Percentiles rank a stretch among this genome's conserved stretches.
Evolutionary conservation across 805 yeast species (phyloP).

Genomic region (Starmerella vaccinii): DNA sequence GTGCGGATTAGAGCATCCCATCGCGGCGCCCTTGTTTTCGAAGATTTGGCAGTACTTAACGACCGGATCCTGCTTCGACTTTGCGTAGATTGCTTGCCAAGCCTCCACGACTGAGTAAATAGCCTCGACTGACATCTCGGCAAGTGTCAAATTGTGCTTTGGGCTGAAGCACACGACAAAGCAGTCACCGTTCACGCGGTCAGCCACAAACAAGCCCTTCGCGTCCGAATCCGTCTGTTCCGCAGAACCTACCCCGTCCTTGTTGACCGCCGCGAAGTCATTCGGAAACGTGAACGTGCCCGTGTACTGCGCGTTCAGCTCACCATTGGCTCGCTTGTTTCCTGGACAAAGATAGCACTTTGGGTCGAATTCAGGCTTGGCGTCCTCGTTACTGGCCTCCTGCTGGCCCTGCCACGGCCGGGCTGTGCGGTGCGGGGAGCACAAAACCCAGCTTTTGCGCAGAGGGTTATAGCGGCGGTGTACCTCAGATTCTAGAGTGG

Average conservation of each 20-base stretch:
- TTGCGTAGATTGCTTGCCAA: slow-evolving; percentile 47
- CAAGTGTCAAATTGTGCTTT: slow-evolving; percentile 54
- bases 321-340: slow-evolving; percentile 54
- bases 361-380: slow-evolving; percentile 48
- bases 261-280: slow-evolving; percentile 60
- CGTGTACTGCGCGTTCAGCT: slow-evolving; percentile 45
- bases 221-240: slow-evolving; percentile 25
- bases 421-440: slow-evolving; percentile 67
- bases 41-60: slow-evolving; percentile 57
- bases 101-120: slow-evolving; percentile 44
- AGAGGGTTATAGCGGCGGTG: slow-evolving; percentile 65
- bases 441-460: slow-evolving; percentile 56
- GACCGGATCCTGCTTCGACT: slow-evolving; percentile 33
- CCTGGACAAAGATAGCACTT: slow-evolving; percentile 67
- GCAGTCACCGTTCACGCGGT: slow-evolving; percentile 57
- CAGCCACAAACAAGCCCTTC: slow-evolving; percentile 41
- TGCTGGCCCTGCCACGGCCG: slow-evolving; percentile 76
- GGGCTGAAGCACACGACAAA: slow-evolving; percentile 66
- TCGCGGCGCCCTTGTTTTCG: slow-evolving; percentile 67
- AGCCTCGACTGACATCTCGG: slow-evolving; percentile 43
- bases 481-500: slow-evolving; percentile 15
- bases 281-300: slow-evolving; percentile 53
- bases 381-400: slow-evolving; percentile 38
- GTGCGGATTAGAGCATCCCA: slow-evolving; percentile 77
- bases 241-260: slow-evolving; percentile 11